Evolutionary conservation across 768 basidiomycete species (phyloP), one percentile per base, ranked within the genome.

Genomic region (Collybia nuda): DNA sequence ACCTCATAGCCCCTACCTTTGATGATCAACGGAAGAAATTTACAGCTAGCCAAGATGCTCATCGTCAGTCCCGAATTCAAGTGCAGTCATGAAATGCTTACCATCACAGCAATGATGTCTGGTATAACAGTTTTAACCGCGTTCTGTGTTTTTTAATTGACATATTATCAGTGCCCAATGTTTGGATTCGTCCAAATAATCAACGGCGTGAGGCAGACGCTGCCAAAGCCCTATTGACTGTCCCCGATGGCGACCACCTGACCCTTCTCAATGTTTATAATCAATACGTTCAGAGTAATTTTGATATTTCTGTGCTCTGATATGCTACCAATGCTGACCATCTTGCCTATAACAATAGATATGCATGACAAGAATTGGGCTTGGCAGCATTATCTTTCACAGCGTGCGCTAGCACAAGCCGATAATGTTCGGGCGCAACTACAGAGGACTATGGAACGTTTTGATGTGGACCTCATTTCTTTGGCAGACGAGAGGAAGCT

Each of bases 161-260:
- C 37, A 42, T 40, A 7, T 3, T 15, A 11, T 28, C 39, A 87
- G 93, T 96, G 0, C 94, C 97, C 0, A 97, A 90, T 62, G 81
- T 97, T n/a, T 98, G 93, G 86, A 69, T 96, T 44, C 84, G 96
- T 32, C 97, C 96, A 1, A 85, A 86, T 51, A 91, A 88, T 58
- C 86, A 88, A 51, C 78, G 91, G 47, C 88, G 87, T 59, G 93
- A 97, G 60, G 95, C 97, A 14, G 96, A 98, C 63, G 82, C 84
- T 29, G 95, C 97, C 3, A 98, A 97, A 67, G 88, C 89, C 2
- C 57, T 87, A 54, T 77, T 98, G 47, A 87, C 86, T 7, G 88
- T 98, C 43, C 97, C 96, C 0, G 93, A 93, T 53, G 90, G 97
- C n/a, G 97, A 99, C 63, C 97, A 99, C 66, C 69, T 98, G 35